Evolutionary conservation across 768 basidiomycete species (phyloP).

Genomic region (Lactifluus echinatus): DNA sequence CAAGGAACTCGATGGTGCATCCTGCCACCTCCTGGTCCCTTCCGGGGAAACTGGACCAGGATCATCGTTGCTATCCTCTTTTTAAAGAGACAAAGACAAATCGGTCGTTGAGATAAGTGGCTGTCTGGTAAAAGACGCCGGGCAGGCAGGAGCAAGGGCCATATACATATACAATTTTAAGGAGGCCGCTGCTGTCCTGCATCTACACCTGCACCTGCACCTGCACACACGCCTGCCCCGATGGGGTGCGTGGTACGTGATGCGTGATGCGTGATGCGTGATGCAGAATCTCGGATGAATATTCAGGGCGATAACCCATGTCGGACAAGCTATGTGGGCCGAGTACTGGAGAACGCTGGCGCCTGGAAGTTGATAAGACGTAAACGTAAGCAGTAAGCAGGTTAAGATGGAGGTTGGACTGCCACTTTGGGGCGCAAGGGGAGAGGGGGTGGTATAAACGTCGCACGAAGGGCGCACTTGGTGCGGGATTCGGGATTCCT

Average conservation of each 20-base stretch:
- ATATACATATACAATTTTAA: not conserved
- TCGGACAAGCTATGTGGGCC: not conserved
- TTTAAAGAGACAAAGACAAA: constrained; percentile 5
- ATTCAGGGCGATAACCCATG: not conserved
- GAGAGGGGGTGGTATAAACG: too few species aligned
- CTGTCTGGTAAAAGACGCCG: constrained; percentile 1
- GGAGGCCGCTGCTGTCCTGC: constrained; percentile 5
- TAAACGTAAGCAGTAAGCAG: constrained; percentile 7
- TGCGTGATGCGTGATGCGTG: too few species aligned
- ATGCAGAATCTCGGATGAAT: constrained; percentile 1
- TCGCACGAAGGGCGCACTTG: constrained; percentile 14
- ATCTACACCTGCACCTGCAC: too few species aligned
- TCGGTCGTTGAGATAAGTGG: constrained; percentile 3
- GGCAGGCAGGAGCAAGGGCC: constrained; percentile 9
- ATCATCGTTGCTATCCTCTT: constrained; percentile 16
- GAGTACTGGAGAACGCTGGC: not conserved
- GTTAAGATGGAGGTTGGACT: not conserved
- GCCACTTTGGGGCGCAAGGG: not conserved
- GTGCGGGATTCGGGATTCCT: constrained; percentile 10
- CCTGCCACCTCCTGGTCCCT: constrained; percentile 7
- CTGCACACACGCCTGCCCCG: not conserved
- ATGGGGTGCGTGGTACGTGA: not conserved
- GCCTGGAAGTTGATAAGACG: constrained; percentile 2
- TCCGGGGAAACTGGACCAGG: constrained; percentile 1
- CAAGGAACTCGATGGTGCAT: constrained; percentile 6